Evolutionary conservation across 1,284 basidiomycete genomes (phyloP), one percentile per base, ranked within the genome.

Genomic region (Ceratobasidium sp.): DNA sequence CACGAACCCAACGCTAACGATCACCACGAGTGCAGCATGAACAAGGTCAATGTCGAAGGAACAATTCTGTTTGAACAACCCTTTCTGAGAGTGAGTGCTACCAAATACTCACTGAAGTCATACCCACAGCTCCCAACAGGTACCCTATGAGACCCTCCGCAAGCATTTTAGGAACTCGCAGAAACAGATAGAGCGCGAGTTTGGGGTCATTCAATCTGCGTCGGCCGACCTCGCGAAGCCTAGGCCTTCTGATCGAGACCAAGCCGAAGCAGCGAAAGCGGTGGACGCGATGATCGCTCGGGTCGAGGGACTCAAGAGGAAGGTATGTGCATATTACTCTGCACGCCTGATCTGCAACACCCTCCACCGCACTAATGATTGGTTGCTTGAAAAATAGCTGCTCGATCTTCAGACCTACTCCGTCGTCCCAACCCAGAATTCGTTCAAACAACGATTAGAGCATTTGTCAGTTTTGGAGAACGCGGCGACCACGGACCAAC

Each of bases 41-140:
- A 66, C 59, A 76, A 76, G 64, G 72, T 75, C 43, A 66, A 75
- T 67, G 76, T 80, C 2, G 94, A 95, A 64, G 93, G 92, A 1
- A 85, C 91, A n/a, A 83, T 96, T 76, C 86, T 96, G 66, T 91
- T 96, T 74, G 94, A 96, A 80, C 92, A 95, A 78, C 93, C 94
- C 0, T 93, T 95, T 78, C 88, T 87, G n/a, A 85, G 89, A 76
- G 92, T 93, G 77, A 77, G 87, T 55, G 14, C 23, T 49, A 50
- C 71, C n/a, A n/a, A n/a, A n/a, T 61, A 43, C 50, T 52, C n/a
- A 16, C 46, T 55, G 54, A 73, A n/a, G 43, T 76, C 16, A 76
- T 30, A 75, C 74, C 21, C 13, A 21, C n/a, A n/a, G n/a, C n/a
- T n/a, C n/a, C 38, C 38, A 6, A 77, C 74, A 95, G 93, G 91